These are phyloP conservation scores for Cadophora gregata DNA, from an alignment of 2,329 filamentous ascomycete genomes.

Conservation along the genomic window DNA sequence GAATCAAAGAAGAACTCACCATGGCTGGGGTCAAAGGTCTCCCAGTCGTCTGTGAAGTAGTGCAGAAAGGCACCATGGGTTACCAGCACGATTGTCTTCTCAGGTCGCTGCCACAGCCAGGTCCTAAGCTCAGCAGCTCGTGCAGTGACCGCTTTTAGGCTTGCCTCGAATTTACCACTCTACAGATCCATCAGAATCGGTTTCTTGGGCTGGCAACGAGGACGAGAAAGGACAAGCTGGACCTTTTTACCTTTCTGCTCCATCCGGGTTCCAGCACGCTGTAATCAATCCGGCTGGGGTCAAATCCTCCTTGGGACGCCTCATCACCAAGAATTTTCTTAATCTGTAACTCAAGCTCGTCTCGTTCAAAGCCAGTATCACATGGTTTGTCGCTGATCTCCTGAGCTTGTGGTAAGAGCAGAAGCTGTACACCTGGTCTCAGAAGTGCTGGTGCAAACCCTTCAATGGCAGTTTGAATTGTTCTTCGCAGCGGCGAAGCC, in stretches of 20 bases:
- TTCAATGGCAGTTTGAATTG: slow-evolving; percentile 75
- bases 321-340: slow-evolving; percentile 20
- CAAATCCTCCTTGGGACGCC: slow-evolving; percentile 23
- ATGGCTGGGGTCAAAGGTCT: slow-evolving; percentile 17
- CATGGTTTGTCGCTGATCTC: slow-evolving; percentile 33
- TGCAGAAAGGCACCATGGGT: slow-evolving; percentile 34
- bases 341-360: slow-evolving; percentile 18
- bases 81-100: slow-evolving; percentile 29
- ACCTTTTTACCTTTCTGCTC: slow-evolving; percentile 29
- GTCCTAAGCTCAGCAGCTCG: slow-evolving; percentile 28
- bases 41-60: slow-evolving; percentile 33
- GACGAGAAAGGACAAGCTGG: neutral
- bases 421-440: slow-evolving; percentile 23
- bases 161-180: slow-evolving; percentile 31
- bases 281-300: slow-evolving; percentile 29
- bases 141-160: slow-evolving; percentile 22
- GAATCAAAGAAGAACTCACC: slow-evolving; percentile 10
- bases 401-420: slow-evolving; percentile 31
- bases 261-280: slow-evolving; percentile 28
- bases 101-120: slow-evolving; percentile 30
- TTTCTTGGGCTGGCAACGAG: too few relatives aligned
- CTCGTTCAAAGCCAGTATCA: slow-evolving; percentile 27
- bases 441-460: slow-evolving; percentile 55
- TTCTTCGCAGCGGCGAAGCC: slow-evolving; percentile 79
- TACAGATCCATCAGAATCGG: slow-evolving; percentile 13